Evolutionary conservation across 768 basidiomycete species (phyloP), one percentile per base, ranked within the genome.

Genomic region (Tephrocybe rancida): DNA sequence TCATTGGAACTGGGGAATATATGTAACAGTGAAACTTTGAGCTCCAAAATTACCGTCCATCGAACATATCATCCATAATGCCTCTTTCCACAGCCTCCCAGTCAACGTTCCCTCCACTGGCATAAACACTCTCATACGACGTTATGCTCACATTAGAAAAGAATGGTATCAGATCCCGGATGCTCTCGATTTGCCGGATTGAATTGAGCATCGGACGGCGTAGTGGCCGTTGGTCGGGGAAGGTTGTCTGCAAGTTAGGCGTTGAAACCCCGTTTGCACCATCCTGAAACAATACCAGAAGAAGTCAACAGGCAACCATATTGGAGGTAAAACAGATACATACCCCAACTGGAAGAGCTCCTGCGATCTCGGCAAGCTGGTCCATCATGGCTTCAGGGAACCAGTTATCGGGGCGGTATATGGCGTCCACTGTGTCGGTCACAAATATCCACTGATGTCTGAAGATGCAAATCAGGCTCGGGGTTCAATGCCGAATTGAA

Each of bases 381-480:
- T 99, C 97, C 70, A 98, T 82, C 76, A 97, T 85, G 2, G 94
- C 89, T 59, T 90, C 88, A 0, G 95, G 91, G 52, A 76, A 75
- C 82, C 88, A 93, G 41, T 86, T 77, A 52, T 94, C 87, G 0
- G 94, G 90, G 16, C 85, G 87, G 70, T 93, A 95, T 29, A 95
- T 82, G 0, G 96, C 95, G 62, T 98, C 97, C 5, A 95, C 92
- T 0, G 96, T 98, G 68, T 99, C 96, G 2, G 95, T 97, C 38
- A 98, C 85, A 68, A 98, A 99, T 63, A 97, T 91, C 96, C 97
- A 99, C 75, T 99, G 95, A 68, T 98, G 91, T 66, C 89, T 92
- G 59, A 18, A 38, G 18, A 25, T 38, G 4, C 13, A 44, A 64
- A 44, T 34, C 10, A 35, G 24, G 19, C 5, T 16, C 37, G 24